Conservation (phyloP, 352 stramenopile genomes). For the Globisporangium camurandrum region DNA sequence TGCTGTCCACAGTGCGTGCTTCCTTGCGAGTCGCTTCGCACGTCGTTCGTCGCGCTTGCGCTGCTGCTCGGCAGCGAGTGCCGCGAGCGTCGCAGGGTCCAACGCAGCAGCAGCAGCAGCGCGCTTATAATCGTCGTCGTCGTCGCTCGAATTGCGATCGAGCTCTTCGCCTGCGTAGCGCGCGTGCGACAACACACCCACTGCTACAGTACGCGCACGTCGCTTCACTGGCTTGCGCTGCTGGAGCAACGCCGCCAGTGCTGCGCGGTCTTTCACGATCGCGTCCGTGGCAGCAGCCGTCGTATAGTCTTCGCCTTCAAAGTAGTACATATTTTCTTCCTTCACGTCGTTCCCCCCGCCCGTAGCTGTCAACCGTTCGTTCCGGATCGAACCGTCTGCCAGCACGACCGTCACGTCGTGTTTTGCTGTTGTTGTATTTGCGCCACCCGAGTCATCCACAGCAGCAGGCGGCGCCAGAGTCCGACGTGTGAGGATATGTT, state of each 20-base stretch:
- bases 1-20: slow-evolving; percentile 42
- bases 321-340: slow-evolving; percentile 84
- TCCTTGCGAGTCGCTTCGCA: slow-evolving; percentile 32
- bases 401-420: slow-evolving; percentile 5
- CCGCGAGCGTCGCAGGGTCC: slow-evolving; percentile 16
- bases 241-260: slow-evolving; percentile 30
- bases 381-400: slow-evolving; percentile 24
- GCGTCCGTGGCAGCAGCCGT: slow-evolving; percentile 16
- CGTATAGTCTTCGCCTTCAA: slow-evolving; percentile 70
- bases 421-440: not conserved
- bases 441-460: not conserved
- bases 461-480: not conserved
- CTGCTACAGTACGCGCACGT: slow-evolving; percentile 16
- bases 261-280: slow-evolving; percentile 30
- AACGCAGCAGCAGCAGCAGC: no score
- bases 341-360: slow-evolving; percentile 47
- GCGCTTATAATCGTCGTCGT: slow-evolving; percentile 4
- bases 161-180: slow-evolving; percentile 24
- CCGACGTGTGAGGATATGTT: slow-evolving; percentile 32
- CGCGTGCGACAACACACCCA: no score
- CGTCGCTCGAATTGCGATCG: slow-evolving; percentile 30
- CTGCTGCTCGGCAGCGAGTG: slow-evolving; percentile 31
- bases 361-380: slow-evolving; percentile 40
- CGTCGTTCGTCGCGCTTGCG: slow-evolving; percentile 34
- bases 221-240: slow-evolving; percentile 17